These are phyloP conservation scores for Bothia castanella DNA, from an alignment of 1,284 basidiomycete genomes.

Conservation along the genomic window DNA sequence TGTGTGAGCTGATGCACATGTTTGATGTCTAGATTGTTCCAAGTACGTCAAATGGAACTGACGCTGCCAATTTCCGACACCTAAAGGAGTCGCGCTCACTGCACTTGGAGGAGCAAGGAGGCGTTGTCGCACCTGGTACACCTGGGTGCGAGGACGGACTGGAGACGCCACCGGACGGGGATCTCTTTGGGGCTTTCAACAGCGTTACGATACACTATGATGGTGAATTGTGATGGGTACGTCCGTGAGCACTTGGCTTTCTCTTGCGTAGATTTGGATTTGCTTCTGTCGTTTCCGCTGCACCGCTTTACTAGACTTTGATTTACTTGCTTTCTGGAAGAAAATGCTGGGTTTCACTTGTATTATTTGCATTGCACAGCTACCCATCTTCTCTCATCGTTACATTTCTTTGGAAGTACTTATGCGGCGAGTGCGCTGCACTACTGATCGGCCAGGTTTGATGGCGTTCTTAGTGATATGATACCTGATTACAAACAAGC, in stretches of 20 bases:
- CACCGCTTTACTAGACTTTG: conserved; percentile 22
- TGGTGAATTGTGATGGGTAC: conserved; percentile 48
- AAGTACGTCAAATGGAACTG: conserved; percentile 74
- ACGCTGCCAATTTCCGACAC: conserved; percentile 88
- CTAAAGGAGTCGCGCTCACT: conserved; percentile 87
- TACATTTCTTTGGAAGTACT: conserved; percentile 27
- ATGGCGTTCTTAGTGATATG: conserved; percentile 27
- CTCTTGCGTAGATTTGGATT: conserved; percentile 7
- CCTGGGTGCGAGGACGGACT: conserved; percentile 46
- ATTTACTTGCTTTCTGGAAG: conserved; percentile 24
- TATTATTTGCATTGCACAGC: conserved; percentile 35
- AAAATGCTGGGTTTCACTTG: conserved; percentile 27
- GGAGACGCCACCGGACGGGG: conserved; percentile 40
- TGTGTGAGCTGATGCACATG: conserved; percentile 21
- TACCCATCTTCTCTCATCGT: conserved; percentile 19
- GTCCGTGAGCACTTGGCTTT: background rate
- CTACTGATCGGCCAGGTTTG: conserved; percentile 24
- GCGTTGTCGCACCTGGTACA: conserved; percentile 33
- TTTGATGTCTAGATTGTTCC: conserved; percentile 69
- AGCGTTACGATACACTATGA: conserved; percentile 86
- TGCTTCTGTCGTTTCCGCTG: conserved; percentile 19
- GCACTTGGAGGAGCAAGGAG: conserved; percentile 72
- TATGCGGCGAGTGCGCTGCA: conserved; percentile 19
- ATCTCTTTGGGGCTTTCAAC: conserved; percentile 80
- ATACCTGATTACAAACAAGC: conserved; percentile 29